Evolutionary conservation across 2,329 filamentous ascomycete species (phyloP), one percentile per base, ranked within the genome.

Genomic region (Myotisia sp.): DNA sequence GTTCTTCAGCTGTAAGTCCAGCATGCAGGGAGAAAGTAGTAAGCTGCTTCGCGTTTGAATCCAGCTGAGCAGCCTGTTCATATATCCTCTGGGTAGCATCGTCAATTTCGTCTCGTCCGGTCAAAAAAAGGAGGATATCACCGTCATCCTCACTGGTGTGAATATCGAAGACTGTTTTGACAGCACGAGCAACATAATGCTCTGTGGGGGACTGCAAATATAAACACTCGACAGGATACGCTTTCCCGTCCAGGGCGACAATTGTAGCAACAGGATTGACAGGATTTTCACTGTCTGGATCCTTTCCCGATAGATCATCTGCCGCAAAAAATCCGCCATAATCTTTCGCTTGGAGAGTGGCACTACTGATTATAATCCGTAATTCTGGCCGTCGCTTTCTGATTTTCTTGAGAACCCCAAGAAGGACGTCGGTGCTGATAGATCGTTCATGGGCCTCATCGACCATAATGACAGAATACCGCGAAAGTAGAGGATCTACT

Each of bases 401-500:
- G 33, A 98, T 87, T 55, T 95, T 95, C 55, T 92, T 94, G 24
- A 98, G 58, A 9, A 95, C 63, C 0, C 90, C 87, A 3, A 98
- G 69, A 5, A 95, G 65, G 8, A 98, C 73, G 51, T 98, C 90
- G 1, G 86, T 92, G 54, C 83, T 92, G 39, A 95, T 70, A 31
- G 85, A 93, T 35, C 90, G 70, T 58, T 95, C 87, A 52, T 98
- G 90, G 5, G 87, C 90, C 59, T 95, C 87, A 52, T 98, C 90
- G 5, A 98, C 80, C 84, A 98, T 94, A 47, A 98, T 83, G 28
- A 93, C 79, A 0, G 85, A 92, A 54, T 98, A 98, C 7, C 84
- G 72, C 13, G 82, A 90, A 22, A 98, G 61, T 3, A 95, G 61
- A 8, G 90, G 90, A 55, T 98, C 90, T 3, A 94, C 82, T 3